Evolutionary conservation across 176 grass and related monocot species (phyloP), one percentile per base, ranked within the genome.

Genomic region (Carex parvula): DNA sequence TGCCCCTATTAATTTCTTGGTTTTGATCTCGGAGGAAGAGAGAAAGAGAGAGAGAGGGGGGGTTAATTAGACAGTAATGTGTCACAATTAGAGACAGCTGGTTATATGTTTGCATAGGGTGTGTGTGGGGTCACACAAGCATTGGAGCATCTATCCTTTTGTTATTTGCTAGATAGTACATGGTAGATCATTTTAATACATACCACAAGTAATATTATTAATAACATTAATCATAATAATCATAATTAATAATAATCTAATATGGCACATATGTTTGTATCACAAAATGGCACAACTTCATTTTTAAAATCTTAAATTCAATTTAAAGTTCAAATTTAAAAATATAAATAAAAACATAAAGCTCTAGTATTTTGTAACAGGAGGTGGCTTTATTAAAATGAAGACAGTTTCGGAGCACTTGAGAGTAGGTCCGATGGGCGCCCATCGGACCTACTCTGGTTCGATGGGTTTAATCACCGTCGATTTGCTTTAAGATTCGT

Each of bases 21-120:
- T 78, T 24, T 11, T 21, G 60, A 17, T 65, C 4, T 73, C 21
- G 10, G 22, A 8, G 32, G 14, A 52, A 26, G 56, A 41, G 54
- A 64, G 77, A 50, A 65, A 35, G 21, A 60, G 84, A 64, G 29
- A 78, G 0, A 4, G 66, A 26, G n/a, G 29, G 60, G 8, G 65
- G 42, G 44, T 50, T 33, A 17, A 64, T 48, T 39, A 39, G 37
- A 39, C 53, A 64, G 73, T 73, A 66, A 21, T 82, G 78, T 65
- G 22, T 84, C 60, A 32, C 83, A 84, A 78, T 79, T 85, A 79
- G 70, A 85, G 68, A 70, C 83, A 89, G 78, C 83, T 86, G 88
- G 83, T 81, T 75, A 52, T 65, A 63, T 74, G 77, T 17, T 53
- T 84, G 80, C 86, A 79, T 79, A 80, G 60, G 70, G 81, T 52